A percentile compares a stretch with the other conserved stretches of the same genome.
Evolutionary conservation across 2,329 filamentous ascomycete species (phyloP).

Genomic region (Rhytidhysteron rufulum): DNA sequence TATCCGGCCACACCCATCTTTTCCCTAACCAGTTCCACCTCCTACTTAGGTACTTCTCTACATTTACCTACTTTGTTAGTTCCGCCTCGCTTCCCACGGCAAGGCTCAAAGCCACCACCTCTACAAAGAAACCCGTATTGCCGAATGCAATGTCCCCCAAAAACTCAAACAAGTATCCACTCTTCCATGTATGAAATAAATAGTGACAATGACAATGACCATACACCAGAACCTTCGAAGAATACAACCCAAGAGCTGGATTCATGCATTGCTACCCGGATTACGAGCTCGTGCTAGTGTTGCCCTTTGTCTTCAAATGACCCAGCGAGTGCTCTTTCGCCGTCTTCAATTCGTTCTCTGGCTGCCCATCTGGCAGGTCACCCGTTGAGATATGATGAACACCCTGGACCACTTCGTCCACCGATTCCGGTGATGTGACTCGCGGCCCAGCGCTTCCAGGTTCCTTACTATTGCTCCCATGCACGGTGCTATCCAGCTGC

Average conservation of each 20-base stretch:
- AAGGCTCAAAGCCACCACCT: neutral
- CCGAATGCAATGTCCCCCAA: no score
- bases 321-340: conserved; percentile 30
- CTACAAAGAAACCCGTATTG: neutral
- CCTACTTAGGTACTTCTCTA: no score
- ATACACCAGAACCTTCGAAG: no score
- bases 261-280: neutral
- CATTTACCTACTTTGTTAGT: no score
- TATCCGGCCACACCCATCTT: no score
- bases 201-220: no score
- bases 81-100: no score
- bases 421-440: conserved; percentile 16
- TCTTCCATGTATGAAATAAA: no score
- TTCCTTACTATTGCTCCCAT: no score
- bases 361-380: conserved; percentile 41
- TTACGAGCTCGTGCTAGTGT: conserved; percentile 16
- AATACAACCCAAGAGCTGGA: conserved; percentile 5
- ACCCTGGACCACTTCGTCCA: conserved; percentile 19
- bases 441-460: neutral
- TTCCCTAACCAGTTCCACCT: no score
- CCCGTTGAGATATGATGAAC: conserved; percentile 34
- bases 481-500: conserved; percentile 11
- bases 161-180: no score
- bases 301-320: conserved; percentile 18
- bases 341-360: conserved; percentile 37